Percentiles rank a stretch among this genome's conserved stretches.
Evolutionary conservation across 140 eudicot genomes (phyloP).

Genomic region (Erigeron philadelphicus): DNA sequence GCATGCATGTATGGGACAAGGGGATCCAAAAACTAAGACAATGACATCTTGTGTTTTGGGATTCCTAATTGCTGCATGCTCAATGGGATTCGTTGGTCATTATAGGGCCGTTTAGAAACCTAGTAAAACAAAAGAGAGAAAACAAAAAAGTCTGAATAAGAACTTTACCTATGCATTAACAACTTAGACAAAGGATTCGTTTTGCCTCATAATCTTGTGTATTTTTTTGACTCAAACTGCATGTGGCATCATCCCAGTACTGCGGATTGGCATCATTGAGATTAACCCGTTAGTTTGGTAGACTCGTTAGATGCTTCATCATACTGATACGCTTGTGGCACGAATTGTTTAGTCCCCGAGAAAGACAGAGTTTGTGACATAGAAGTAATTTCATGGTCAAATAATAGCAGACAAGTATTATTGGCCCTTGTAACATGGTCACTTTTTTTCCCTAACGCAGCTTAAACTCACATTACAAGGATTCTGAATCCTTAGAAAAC

Average conservation of each 20-base stretch:
- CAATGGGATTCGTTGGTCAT: not conserved
- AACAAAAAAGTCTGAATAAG: not conserved
- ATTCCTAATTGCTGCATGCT: not conserved
- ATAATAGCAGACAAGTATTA: too few species aligned
- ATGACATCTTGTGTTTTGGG: not conserved
- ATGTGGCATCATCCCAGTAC: slow-evolving; percentile 40
- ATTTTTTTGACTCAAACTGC: slow-evolving; percentile 7
- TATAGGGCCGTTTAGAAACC: not conserved
- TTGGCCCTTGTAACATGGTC: too few species aligned
- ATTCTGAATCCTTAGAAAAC: too few species aligned
- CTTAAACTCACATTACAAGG: too few species aligned
- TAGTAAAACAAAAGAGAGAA: slow-evolving; percentile 17
- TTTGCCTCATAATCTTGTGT: slow-evolving; percentile 8
- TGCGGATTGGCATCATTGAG: slow-evolving; percentile 36
- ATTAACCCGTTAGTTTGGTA: slow-evolving; percentile 37
- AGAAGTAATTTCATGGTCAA: too few species aligned
- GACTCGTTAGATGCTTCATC: not conserved
- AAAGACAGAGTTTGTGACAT: too few species aligned
- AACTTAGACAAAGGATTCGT: slow-evolving; percentile 10
- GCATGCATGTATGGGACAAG: not conserved
- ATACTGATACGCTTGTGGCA: too few species aligned
- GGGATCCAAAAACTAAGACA: slow-evolving; percentile 4
- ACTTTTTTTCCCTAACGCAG: too few species aligned
- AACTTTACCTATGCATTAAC: not conserved
- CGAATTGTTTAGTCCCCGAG: too few species aligned